Evolutionary conservation across 1,284 basidiomycete genomes (phyloP), one percentile per base, ranked within the genome.

Genomic region (Apiotrichum veenhuisii): DNA sequence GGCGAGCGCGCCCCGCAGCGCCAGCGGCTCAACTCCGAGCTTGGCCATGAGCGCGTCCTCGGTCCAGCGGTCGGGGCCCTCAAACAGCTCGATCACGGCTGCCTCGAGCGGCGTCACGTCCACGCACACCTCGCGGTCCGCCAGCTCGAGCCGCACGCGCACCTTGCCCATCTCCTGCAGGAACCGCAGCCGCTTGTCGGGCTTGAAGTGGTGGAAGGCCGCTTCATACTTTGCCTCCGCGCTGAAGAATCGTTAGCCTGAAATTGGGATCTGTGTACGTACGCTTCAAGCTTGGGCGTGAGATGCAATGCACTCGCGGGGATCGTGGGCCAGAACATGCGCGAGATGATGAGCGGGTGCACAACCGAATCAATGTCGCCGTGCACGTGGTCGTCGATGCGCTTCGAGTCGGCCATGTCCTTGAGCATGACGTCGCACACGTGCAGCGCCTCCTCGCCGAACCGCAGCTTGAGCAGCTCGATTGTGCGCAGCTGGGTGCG

Each of bases 391-490:
- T 84, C 83, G 71, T 97, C 88, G 51, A 87, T 89, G 40, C 91
- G 83, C 66, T 87, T 88, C 41, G 93, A 95, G 72, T 96, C 92
- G 8, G 89, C 87, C 84, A 97, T 88, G 74, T 97, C 93, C 69
- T 87, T 88, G 69, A 97, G 78, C 93, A 97, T 97, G 57, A 97
- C 91, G 71, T 97, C 93, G 79, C 92, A 95, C 1, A 91, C 87
- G 71, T 93, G 90, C 59, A 97, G 75, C 0, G 90, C 86, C 1
- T 85, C 82, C 69, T 97, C 93, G 22, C 93, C 93, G 66, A 97
- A 97, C 5, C 93, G 86, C 52, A 92, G 83, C 79, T 96, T 97
- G 59, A 97, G 78, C 50, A 94, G 88, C 74, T 96, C 92, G 57
- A 96, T 86, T 65, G 90, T 95, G 27, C 88, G 84, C 26, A 93